These are phyloP conservation scores for Durio zibethinus DNA, from an alignment of 345 rosid species.

Conservation along the genomic window DNA sequence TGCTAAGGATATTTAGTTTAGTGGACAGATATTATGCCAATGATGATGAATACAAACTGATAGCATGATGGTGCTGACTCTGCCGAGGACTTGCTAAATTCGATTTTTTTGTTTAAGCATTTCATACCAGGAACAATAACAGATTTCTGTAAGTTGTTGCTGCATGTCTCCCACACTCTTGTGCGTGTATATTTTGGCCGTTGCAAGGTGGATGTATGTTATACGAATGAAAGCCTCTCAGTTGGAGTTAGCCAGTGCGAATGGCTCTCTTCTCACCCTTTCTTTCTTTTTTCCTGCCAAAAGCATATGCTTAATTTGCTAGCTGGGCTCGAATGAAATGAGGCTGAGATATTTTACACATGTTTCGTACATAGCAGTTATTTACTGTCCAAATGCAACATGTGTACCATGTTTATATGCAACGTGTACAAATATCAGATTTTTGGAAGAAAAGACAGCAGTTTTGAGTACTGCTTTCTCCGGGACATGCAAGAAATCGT, in stretches of 20 bases:
- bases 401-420: not conserved
- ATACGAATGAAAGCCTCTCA: not conserved
- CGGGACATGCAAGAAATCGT: slow-evolving; percentile 16
- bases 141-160: not conserved
- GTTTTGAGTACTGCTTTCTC: slow-evolving; percentile 1
- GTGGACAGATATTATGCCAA: not conserved
- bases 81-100: not conserved
- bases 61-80: not conserved
- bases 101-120: not conserved
- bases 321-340: not conserved
- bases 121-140: not conserved
- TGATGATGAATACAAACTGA: not conserved
- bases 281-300: not conserved
- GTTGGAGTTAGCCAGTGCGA: not conserved
- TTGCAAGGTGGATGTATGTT: not conserved
- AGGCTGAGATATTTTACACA: not conserved
- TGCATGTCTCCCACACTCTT: no score
- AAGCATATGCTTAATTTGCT: not conserved
- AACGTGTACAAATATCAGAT: not conserved
- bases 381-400: not conserved
- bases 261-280: not conserved
- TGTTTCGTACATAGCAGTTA: not conserved
- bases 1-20: not conserved
- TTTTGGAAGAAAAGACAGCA: not conserved
- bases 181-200: not conserved